Percentiles rank a stretch among this genome's conserved stretches.
These are phyloP conservation scores for Hymenoscyphus infarciens DNA, from an alignment of 2,329 filamentous ascomycete species.

Conservation along the genomic window DNA sequence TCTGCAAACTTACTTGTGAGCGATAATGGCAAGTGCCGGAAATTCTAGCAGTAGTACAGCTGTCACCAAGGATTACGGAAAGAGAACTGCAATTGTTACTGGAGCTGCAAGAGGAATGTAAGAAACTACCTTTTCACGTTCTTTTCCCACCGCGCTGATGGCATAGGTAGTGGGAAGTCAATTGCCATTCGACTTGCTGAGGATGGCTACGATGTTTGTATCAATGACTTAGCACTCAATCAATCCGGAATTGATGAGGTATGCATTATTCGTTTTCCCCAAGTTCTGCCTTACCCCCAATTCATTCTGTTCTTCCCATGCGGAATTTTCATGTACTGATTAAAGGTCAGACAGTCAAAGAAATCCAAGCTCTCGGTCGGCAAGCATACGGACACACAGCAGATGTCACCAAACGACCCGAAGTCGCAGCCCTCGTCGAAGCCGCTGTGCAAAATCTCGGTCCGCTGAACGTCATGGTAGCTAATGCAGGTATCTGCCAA, in stretches of 20 bases:
- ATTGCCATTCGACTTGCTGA: conserved; percentile 60
- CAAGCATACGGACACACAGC: conserved; percentile 53
- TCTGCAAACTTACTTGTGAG: background rate
- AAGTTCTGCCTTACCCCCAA: background rate
- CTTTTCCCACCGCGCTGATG: conserved; percentile 22
- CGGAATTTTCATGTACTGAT: background rate
- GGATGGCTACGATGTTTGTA: conserved; percentile 63
- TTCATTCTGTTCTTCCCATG: background rate
- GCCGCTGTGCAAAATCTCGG: conserved; percentile 29
- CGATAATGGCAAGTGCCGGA: conserved; percentile 17
- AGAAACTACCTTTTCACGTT: conserved; percentile 14
- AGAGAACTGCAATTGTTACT: conserved; percentile 39
- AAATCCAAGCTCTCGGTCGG: conserved; percentile 50
- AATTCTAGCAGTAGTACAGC: conserved; percentile 20
- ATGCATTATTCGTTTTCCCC: conserved; percentile 23
- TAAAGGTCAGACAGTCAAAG: conserved; percentile 39
- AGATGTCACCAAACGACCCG: conserved; percentile 48
- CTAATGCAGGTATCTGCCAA: conserved; percentile 34
- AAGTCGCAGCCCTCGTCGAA: conserved; percentile 31
- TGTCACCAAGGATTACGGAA: conserved; percentile 31
- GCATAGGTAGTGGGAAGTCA: conserved; percentile 49
- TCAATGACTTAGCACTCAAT: conserved; percentile 59
- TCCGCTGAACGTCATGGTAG: conserved; percentile 32
- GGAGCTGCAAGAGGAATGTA: conserved; percentile 41
- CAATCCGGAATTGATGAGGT: conserved; percentile 49